phyloP scores from a whole-genome alignment of 2,329 filamentous ascomycete genomes.

The Sporothrix dimorphospora region DNA sequence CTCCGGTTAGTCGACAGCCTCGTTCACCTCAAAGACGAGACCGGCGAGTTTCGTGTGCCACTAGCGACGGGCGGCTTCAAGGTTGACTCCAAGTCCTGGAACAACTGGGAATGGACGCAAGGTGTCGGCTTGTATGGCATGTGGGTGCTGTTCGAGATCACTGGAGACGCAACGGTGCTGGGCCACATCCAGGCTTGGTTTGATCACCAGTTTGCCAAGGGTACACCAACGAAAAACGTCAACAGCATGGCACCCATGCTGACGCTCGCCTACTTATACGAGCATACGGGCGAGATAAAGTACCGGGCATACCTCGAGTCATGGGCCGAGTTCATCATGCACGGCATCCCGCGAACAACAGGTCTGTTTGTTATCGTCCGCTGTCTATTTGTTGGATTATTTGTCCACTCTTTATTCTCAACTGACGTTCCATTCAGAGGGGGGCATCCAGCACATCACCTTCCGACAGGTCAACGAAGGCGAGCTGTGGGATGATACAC shows the following conservation, averaged over 20 bases:
- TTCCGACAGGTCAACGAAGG: constrained; percentile 71
- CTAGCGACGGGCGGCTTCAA: constrained; percentile 71
- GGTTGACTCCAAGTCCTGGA: constrained; percentile 81
- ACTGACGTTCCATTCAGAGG: constrained; percentile 47
- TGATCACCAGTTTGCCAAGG: constrained; percentile 65
- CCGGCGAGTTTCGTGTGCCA: constrained; percentile 72
- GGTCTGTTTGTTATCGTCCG: not conserved
- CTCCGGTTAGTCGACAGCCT: constrained; percentile 72
- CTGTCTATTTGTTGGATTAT: not conserved
- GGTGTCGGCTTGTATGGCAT: constrained; percentile 79
- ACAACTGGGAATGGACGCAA: constrained; percentile 83
- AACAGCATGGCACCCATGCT: constrained; percentile 82
- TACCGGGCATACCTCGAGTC: constrained; percentile 77
- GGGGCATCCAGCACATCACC: constrained; percentile 75
- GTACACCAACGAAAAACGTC: constrained; percentile 81
- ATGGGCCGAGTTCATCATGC: constrained; percentile 83
- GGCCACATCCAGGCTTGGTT: constrained; percentile 76
- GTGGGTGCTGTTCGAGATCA: constrained; percentile 79
- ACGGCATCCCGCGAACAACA: constrained; percentile 71
- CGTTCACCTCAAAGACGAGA: constrained; percentile 75
- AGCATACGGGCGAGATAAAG: constrained; percentile 67
- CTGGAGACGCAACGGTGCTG: constrained; percentile 62
- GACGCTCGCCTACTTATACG: constrained; percentile 77
- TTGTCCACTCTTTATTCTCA: no score
- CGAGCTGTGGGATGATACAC: constrained; percentile 82